Percentiles rank a stretch among this genome's conserved stretches.
phyloP scores from a whole-genome alignment of 177 flowering plant genomes.

The Vitis hybrid region DNA sequence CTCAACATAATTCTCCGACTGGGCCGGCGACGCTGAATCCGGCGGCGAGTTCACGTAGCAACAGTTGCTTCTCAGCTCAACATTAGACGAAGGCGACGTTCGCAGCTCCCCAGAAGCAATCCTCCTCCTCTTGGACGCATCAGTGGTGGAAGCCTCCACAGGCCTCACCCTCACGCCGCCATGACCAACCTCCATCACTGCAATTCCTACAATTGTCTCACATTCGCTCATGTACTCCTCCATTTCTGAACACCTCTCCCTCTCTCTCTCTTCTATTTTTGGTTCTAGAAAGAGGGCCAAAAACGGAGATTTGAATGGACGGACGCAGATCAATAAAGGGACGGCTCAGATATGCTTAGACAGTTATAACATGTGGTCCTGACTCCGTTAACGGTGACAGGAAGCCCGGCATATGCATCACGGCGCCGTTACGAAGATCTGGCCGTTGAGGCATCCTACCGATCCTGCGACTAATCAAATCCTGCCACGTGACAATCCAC shows the following conservation, averaged over 20 bases:
- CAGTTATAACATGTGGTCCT: slow-evolving; percentile 14
- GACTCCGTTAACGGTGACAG: slow-evolving; percentile 31
- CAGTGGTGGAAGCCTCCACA: neutral
- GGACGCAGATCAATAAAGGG: slow-evolving; percentile 10
- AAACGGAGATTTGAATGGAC: neutral
- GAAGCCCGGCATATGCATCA: slow-evolving; percentile 5
- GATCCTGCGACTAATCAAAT: neutral
- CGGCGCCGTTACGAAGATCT: slow-evolving; percentile 31
- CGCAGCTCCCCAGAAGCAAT: slow-evolving; percentile 9
- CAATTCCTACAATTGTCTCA: slow-evolving; percentile 21
- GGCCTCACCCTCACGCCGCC: neutral
- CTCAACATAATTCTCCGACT: neutral
- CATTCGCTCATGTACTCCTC: slow-evolving; percentile 23
- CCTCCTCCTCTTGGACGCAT: slow-evolving; percentile 23
- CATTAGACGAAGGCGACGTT: slow-evolving; percentile 1
- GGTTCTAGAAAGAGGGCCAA: neutral
- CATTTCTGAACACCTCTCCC: slow-evolving; percentile 14
- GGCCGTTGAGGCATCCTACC: slow-evolving; percentile 6
- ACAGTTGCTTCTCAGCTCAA: slow-evolving; percentile 5
- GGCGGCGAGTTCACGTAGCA: neutral
- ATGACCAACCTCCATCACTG: slow-evolving; percentile 20
- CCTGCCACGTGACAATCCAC: neutral
- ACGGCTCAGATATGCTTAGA: slow-evolving; percentile 21
- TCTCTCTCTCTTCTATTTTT: neutral
- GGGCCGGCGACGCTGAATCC: neutral